phyloP scores from a whole-genome alignment of 2,329 filamentous ascomycete species.

The Claviceps purpurea region DNA sequence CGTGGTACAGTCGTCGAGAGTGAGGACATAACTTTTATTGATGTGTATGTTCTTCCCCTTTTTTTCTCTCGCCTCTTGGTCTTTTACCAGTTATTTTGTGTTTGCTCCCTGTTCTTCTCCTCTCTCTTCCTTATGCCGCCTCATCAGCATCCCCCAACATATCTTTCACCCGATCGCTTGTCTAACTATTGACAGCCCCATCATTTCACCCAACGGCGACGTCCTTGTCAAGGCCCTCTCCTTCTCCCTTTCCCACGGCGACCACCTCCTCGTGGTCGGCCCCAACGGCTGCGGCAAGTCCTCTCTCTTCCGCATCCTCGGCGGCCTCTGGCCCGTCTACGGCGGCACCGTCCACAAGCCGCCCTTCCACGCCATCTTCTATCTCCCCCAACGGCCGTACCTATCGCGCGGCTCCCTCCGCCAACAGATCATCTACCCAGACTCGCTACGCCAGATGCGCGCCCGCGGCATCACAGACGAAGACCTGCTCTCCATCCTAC shows the following conservation, averaged over 20 bases:
- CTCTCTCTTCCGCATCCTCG: constrained; percentile 88
- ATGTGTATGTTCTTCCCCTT: constrained; percentile 45
- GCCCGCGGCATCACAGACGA: constrained; percentile 69
- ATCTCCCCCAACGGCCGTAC: constrained; percentile 93
- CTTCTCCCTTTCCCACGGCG: constrained; percentile 73
- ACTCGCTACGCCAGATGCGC: constrained; percentile 76
- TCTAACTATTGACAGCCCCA: constrained; percentile 41
- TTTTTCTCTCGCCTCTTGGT: background rate
- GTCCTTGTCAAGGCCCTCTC: constrained; percentile 76
- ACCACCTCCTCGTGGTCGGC: constrained; percentile 87
- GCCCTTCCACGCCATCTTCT: constrained; percentile 87
- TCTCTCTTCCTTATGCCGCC: no score
- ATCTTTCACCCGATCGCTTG: background rate
- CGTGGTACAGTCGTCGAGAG: constrained; percentile 75
- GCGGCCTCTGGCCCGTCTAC: constrained; percentile 95
- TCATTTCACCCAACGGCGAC: constrained; percentile 93
- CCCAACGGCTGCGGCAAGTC: constrained; percentile 97
- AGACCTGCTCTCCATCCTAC: constrained; percentile 65
- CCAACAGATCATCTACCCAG: constrained; percentile 94
- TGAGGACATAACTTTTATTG: constrained; percentile 67
- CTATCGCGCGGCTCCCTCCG: constrained; percentile 82
- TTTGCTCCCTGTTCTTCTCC: no score
- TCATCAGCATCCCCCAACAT: no score
- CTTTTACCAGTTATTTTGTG: background rate
- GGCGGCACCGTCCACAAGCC: constrained; percentile 88